Base-by-base conservation (phyloP, 1,284 basidiomycete species). In the Fomitopsis palustris region DNA sequence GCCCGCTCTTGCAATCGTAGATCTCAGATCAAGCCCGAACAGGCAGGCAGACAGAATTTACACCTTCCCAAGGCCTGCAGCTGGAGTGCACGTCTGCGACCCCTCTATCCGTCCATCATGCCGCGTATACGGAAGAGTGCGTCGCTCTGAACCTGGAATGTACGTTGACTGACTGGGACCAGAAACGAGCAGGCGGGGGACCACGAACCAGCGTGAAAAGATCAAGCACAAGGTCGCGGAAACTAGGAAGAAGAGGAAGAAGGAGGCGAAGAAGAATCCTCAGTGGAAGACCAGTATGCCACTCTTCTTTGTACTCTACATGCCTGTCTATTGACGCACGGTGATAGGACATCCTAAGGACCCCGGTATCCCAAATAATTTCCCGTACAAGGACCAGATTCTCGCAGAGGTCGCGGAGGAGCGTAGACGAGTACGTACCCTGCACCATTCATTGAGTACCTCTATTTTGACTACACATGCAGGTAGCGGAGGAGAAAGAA, bases 321-420 rank as follows among this genome's bases (percentile, higher is more conserved):
- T 19, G 33, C 38, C 61, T 29, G 29, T 51, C 51, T 41, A 42
- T 57, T 58, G 10, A 55, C 39, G 6, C 23, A 25, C 31, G 42
- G 38, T 21, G n/a, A 16, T 14, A 82, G 83, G 92, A 80, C 87
- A 82, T 72, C 86, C 80, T 75, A 93, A 88, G 73, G 96, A 99
- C 72, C 93, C 92, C 27, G 97, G 97, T 52, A 96, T 99, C 62
- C 96, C 96, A n/a, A 97, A 92, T 76, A 89, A 87, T 62, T 97
- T 96, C 78, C 96, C 96, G 3, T 97, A 91, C 84, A 99, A 98
- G 79, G 96, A 98, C 72, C 89, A 96, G 75, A 89, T 99, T 60
- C 81, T 99, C 43, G 94, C 94, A 16, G 96, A 99, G 71, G 83
- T 95, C 43, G 88, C 87, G 47, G 90, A 92, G 65, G 83, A 92